Percentiles rank a stretch among this genome's conserved stretches.
phyloP scores from a whole-genome alignment of 1,284 basidiomycete species.

The Earliella scabrosa region DNA sequence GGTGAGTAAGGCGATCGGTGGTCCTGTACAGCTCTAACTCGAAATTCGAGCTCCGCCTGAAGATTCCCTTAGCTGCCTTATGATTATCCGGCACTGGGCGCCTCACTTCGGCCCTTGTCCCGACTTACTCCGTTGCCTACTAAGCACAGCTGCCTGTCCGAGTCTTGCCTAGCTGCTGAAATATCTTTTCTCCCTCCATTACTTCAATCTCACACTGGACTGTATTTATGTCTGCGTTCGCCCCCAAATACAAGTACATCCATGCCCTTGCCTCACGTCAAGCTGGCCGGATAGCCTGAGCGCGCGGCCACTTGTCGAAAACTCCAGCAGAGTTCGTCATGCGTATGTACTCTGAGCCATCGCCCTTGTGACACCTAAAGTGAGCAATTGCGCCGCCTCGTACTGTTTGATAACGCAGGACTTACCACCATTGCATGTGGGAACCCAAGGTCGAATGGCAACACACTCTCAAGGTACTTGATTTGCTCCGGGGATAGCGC shows the following conservation, averaged over 20 bases:
- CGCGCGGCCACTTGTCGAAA: constrained; percentile 23
- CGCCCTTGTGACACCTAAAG: no score
- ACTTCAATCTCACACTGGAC: no score
- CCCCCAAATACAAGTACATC: neutral
- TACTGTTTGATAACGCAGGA: neutral
- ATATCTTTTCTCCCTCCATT: no score
- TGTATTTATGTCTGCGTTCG: no score
- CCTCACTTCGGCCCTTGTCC: neutral
- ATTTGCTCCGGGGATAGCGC: constrained; percentile 48
- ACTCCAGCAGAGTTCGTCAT: constrained; percentile 9
- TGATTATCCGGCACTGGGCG: neutral
- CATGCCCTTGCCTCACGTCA: neutral
- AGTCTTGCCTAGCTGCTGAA: no score
- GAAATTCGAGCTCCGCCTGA: constrained; percentile 14
- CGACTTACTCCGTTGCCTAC: no score
- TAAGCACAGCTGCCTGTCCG: no score
- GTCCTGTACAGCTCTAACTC: constrained; percentile 30
- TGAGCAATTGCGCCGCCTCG: neutral
- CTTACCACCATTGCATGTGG: constrained; percentile 27
- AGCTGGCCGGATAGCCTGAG: constrained; percentile 16
- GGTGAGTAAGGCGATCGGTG: constrained; percentile 19
- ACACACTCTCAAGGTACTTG: constrained; percentile 43
- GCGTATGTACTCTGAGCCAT: constrained; percentile 12
- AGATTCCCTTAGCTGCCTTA: neutral
- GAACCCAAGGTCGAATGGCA: constrained; percentile 51